Evolutionary conservation across 2,329 filamentous ascomycete species (phyloP), one percentile per base, ranked within the genome.

Genomic region (Laburnicola sp.): DNA sequence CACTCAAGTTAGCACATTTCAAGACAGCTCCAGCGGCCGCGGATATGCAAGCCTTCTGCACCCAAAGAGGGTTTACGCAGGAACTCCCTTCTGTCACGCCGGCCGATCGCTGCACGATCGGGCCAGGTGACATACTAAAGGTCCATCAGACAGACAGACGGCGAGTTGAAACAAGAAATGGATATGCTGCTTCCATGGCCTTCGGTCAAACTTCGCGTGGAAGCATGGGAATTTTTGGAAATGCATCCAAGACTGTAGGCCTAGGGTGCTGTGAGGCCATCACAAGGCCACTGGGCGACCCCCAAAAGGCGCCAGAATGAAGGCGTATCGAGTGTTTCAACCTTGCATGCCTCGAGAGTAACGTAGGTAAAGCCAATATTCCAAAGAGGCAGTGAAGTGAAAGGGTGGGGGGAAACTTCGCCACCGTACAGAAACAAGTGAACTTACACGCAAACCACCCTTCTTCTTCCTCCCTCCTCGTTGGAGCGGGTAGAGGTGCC

Each of bases 381-480:
- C 40, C 11, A 38, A 38, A 38, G 30, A 48, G 45, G 50, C 47
- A 41, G 48, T 43, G 53, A 53, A 53, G 50, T 32, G 45, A 28
- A 27, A 46, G 35, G 39, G 31, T 42, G 43, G 47, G 21, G 27
- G 41, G 38, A 47, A 38, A 41, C 35, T 53, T 63, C 44, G 60
- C 55, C 57, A 65, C 56, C 44, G 44, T 16, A 28, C 42, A 54
- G 58, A 54, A 64, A 46, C 51, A 53, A 72, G 65, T 39, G 45
- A 47, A 69, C 94, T 93, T 84, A 99, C 94, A 80, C 68, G 89
- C 87, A 84, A 97, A 92, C 86, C 89, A 97, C 58, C 87, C 89
- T 76, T 97, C 94, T 71, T 97, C 93, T 75, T 97, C 94, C 70
- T 97, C 92, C 64, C 92, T 86, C 67, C 92, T 83, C 69, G 74